Evolutionary conservation across 2,329 filamentous ascomycete species (phyloP), one percentile per base, ranked within the genome.

Genomic region (Paraphoma chrysanthemicola): DNA sequence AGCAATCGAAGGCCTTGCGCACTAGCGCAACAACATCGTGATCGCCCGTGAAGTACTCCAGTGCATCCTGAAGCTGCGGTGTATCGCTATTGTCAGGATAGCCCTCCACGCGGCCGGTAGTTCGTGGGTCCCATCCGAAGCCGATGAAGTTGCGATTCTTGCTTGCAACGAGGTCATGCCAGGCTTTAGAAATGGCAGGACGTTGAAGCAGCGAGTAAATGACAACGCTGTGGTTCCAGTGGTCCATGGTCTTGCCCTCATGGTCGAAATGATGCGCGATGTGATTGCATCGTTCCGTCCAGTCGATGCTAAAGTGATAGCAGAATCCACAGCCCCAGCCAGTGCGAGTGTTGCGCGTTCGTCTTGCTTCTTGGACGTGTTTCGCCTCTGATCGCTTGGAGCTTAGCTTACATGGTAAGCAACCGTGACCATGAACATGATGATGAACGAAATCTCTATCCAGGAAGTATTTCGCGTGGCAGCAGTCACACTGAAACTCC

Each of bases 301-400:
- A 84, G 30, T 85, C 83, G 10, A 81, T 81, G 53, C 87, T 84
- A 54, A 88, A 82, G 7, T 85, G 86, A 6, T 82, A 85, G 64
- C 87, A 90, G 70, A 90, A 89, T 7, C 87, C 87, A 57, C 87
- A 90, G 1, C 86, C 87, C 85, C 87, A 90, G 39, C 86, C 85
- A 68, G 84, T 87, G 55, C 85, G 80, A 5, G 54, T 38, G 23
- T 41, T 56, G 0, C 69, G 65, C 1, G 46, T 31, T 7, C 54
- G 56, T 44, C 56, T 64, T 5, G 70, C 66, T 70, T 86, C 84
- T 47, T 81, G 80, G 1, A 63, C 60, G 29, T 74, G 71, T 0
- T 56, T 49, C 56, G 83, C 83, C 60, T 86, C 83, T 17, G 84
- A 84, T 53, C 85, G 88, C 36, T 44, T 58, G 1, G 31, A 57